Conservation (phyloP, 495 filamentous ascomycete genomes). For the Lepidopterella palustris region DNA sequence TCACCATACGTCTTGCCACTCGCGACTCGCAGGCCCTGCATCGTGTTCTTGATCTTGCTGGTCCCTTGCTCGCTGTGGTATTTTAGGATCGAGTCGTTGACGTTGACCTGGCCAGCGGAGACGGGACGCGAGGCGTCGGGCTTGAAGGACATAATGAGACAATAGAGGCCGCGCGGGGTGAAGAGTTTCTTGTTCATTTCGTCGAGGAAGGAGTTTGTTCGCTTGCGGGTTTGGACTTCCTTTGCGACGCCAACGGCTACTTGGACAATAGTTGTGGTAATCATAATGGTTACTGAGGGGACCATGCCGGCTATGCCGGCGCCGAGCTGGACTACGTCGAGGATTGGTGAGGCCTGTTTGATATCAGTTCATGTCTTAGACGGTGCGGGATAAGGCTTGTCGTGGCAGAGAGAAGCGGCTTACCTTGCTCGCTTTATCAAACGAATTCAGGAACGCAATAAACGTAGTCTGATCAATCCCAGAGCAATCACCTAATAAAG, state of each 20-base stretch:
- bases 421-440: constrained; percentile 35
- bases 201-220: constrained; percentile 51
- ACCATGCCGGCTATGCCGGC: constrained; percentile 28
- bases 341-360: constrained; percentile 21
- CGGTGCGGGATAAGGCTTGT: no score
- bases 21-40: constrained; percentile 35
- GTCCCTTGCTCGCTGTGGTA: constrained; percentile 10
- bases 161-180: constrained; percentile 53
- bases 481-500: constrained; percentile 40
- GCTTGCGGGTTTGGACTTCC: constrained; percentile 30
- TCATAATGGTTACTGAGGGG: constrained; percentile 41
- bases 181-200: constrained; percentile 54
- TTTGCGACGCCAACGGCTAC: constrained; percentile 35
- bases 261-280: constrained; percentile 43
- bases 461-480: constrained; percentile 49
- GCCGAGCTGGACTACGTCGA: constrained; percentile 19
- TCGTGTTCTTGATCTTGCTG: constrained; percentile 29
- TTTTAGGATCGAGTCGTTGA: constrained; percentile 30
- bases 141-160: constrained; percentile 55
- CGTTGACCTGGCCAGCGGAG: constrained; percentile 31
- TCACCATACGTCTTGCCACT: constrained; percentile 45
- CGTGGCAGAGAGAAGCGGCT: not conserved
- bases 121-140: constrained; percentile 35
- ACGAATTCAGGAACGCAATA: constrained; percentile 48
- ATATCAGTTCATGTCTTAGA: not conserved